Percentiles rank a stretch among this genome's conserved stretches.
Conservation (phyloP, 306 rosid species). For the Rubus idaeus region DNA sequence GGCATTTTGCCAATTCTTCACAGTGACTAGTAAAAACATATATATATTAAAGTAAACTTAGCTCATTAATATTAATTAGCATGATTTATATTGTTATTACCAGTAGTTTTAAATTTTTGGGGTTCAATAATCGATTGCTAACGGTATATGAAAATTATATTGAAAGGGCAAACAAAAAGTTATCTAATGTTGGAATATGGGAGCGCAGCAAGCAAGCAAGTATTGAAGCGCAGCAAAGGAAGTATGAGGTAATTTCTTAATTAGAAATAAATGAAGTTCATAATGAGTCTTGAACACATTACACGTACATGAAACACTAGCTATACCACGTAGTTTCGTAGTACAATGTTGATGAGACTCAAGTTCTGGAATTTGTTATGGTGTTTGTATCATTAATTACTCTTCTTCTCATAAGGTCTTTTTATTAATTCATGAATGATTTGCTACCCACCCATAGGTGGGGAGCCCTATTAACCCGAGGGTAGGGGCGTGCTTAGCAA, state of each 20-base stretch:
- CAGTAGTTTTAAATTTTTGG: neutral
- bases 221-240: slow-evolving; percentile 15
- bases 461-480: neutral
- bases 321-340: too few species aligned
- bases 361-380: too few species aligned
- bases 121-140: neutral
- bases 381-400: too few species aligned
- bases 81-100: neutral
- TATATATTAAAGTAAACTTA: neutral
- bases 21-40: neutral
- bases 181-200: slow-evolving; percentile 13
- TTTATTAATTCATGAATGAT: too few species aligned
- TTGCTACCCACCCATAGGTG: too few species aligned
- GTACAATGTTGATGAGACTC: too few species aligned
- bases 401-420: too few species aligned
- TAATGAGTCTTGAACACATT: too few species aligned
- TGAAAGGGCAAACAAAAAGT: slow-evolving; percentile 10
- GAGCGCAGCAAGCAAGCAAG: slow-evolving; percentile 15
- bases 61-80: neutral
- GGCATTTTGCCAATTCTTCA: neutral
- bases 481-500: neutral
- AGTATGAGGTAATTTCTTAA: slow-evolving; percentile 8
- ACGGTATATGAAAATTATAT: neutral
- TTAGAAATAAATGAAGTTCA: too few species aligned
- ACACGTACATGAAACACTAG: too few species aligned